Evolutionary conservation across 225 moss, liverwort and hornwort species (phyloP), one percentile per base, ranked within the genome.

Genomic region (Sphagnum contortum): DNA sequence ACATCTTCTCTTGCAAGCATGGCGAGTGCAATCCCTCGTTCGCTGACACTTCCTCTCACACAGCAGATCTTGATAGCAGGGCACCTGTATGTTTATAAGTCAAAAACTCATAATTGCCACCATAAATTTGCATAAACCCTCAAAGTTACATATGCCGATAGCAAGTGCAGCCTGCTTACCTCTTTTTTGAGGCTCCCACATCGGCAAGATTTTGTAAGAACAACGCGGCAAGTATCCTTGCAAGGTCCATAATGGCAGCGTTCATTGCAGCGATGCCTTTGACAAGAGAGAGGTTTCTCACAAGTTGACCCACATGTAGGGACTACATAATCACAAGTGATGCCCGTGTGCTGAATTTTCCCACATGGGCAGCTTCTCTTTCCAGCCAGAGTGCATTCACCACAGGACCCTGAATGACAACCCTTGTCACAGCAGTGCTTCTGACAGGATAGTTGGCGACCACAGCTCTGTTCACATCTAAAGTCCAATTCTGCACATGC

Each of bases 11-110:
- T 87, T 85, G 74, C 94, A 94, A 49, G 89, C 76, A 77, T 94
- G 94, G 29, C 94, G 80, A 51, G 78, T 83, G 77, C 91, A 94
- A 62, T 89, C 91, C 61, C 83, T 89, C 50, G 75, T 47, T 47
- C 89, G 89, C 55, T 91, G 94, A 66, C 94, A 94, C 68, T 94
- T 94, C 67, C 94, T 81, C 64, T 94, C 94, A 67, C 94, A 94
- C 64, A 70, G 82, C 67, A 94, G 81, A 61, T 91, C 85, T 75
- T 87, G 94, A 82, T 91, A 78, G 65, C 94, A 94, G 51, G 91
- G 94, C 68, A 94, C 87, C 91, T 94, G 70, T 63, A 29, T 29
- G 29, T 29, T 29, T 29, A 29, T 29, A 0, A 29, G 29, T 29
- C 29, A 29, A 29, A 29, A 29, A 29, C 29, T 29, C 29, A 29